phyloP scores from a whole-genome alignment of 495 filamentous ascomycete genomes.

The Ascodesmis nigricans region DNA sequence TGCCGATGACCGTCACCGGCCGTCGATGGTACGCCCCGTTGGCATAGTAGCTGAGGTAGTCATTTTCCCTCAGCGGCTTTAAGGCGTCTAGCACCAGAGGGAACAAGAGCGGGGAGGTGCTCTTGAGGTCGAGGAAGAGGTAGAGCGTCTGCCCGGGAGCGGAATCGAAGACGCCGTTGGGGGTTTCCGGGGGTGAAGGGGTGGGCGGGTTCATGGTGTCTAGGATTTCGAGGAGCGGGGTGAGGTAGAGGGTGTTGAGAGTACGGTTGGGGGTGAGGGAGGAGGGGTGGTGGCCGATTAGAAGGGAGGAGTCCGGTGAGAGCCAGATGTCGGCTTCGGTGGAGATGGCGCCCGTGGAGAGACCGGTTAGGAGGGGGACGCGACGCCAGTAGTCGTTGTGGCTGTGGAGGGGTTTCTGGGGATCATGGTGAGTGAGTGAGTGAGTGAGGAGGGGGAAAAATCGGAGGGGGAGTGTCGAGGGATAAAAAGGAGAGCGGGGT shows the following conservation, averaged over 20 bases:
- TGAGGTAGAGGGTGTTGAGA: constrained; percentile 39
- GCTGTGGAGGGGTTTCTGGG: constrained; percentile 32
- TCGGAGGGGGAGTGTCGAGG: background rate
- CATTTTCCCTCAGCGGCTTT: constrained; percentile 37
- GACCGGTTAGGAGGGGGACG: constrained; percentile 42
- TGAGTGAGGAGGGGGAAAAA: background rate
- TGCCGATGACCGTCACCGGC: constrained; percentile 56
- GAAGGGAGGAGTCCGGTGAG: constrained; percentile 43
- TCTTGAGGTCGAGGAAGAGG: constrained; percentile 56
- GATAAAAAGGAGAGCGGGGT: constrained; percentile 1
- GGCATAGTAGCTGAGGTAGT: too few relatives aligned
- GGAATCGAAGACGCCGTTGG: constrained; percentile 39
- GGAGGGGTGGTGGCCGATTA: constrained; percentile 34
- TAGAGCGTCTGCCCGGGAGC: constrained; percentile 38
- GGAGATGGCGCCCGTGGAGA: constrained; percentile 44
- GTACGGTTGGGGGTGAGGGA: constrained; percentile 34
- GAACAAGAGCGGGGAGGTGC: constrained; percentile 28
- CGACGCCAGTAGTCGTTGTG: constrained; percentile 86
- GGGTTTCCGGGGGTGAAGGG: constrained; percentile 3
- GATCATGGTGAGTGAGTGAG: too few relatives aligned
- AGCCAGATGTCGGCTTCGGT: constrained; percentile 85
- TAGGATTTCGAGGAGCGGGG: constrained; percentile 38
- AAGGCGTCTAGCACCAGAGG: constrained; percentile 37
- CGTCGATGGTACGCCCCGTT: too few relatives aligned
- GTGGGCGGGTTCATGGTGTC: constrained; percentile 29